Evolutionary conservation across 164 flowering plant species (phyloP), one percentile per base, ranked within the genome.

Genomic region (Nymphaea thermarum): DNA sequence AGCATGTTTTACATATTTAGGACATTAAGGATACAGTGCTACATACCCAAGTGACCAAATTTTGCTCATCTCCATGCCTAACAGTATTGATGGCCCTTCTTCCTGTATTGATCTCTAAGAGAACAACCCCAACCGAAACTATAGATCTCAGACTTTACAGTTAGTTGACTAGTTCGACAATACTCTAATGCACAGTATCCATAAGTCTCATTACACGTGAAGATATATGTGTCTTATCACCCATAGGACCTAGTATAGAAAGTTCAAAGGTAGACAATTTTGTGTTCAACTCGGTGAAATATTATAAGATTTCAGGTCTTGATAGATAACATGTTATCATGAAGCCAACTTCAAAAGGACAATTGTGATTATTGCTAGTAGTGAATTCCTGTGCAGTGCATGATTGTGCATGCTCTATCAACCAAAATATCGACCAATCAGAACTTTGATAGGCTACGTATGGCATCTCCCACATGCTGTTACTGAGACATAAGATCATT

Each of bases 221-320:
- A 4, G 89, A 79, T 4, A 84, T 84, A 69, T 80, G 84, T 0
- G 70, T 14, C 41, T 77, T 83, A 66, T 83, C 87, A 5, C 83
- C 89, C 14, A 71, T 67, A 11, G 90, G 85, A 15, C 93, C 90
- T 11, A 88, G 86, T 77, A 85, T 86, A n/a, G 91, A 88, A 12
- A 88, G 74, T 59, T 91, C 93, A 60, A 86, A 88, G 75, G 86
- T 89, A 0, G 91, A 86, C 25, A 86, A 83, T 67, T 85, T 88
- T 5, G 93, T 80, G 66, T 83, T 82, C 79, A 68, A 86, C 0
- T 73, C 77, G 86, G 73, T 69, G 86, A 73, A 61, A 88, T 86
- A 75, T 86, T 88, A 2, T 90, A 84, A 3, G 91, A 72, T 70
- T 88, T 86, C 47, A 88, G 53, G 41, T 88, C 87, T 0, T 87